Evolutionary conservation across 257 asterid genomes (phyloP).

Genomic region (Fraxinus excelsior): DNA sequence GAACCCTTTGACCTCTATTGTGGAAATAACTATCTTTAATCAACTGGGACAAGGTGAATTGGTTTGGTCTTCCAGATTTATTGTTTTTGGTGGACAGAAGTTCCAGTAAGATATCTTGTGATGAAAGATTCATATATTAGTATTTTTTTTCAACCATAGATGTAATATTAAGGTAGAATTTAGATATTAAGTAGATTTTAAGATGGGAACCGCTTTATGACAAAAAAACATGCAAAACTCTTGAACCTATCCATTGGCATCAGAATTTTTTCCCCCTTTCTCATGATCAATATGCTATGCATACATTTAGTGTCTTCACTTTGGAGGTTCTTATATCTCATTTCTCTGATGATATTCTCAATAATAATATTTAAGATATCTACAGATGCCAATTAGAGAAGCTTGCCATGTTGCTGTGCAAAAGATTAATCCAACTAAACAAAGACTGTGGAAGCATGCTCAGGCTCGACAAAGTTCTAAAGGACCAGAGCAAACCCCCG

Average conservation of each 20-base stretch:
- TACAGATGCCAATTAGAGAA: slow-evolving; percentile 95
- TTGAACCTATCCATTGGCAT: not conserved
- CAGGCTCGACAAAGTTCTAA: slow-evolving; percentile 81
- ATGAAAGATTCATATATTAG: slow-evolving; percentile 5
- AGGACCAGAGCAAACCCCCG: slow-evolving; percentile 74
- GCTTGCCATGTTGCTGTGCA: slow-evolving; percentile 98
- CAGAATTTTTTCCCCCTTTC: not conserved
- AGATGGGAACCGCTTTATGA: not conserved
- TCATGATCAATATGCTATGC: not conserved
- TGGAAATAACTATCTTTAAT: too few relatives aligned
- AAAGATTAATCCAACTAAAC: slow-evolving; percentile 81
- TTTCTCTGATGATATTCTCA: slow-evolving; percentile 9
- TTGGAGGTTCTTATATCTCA: slow-evolving; percentile 1
- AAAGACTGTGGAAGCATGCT: slow-evolving; percentile 98
- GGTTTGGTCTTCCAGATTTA: not conserved
- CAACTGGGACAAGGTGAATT: too few relatives aligned
- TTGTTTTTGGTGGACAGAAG: not conserved
- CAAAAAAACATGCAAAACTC: not conserved
- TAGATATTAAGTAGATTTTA: not conserved
- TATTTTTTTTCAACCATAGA: slow-evolving; percentile 2
- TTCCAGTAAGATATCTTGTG: not conserved
- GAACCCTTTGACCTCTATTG: too few relatives aligned
- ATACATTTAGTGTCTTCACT: slow-evolving; percentile 1
- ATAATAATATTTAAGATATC: slow-evolving; percentile 15
- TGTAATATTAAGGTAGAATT: not conserved